Evolutionary conservation across 2,329 filamentous ascomycete genomes (phyloP).

Genomic region (Stromatinia cepivora): DNA sequence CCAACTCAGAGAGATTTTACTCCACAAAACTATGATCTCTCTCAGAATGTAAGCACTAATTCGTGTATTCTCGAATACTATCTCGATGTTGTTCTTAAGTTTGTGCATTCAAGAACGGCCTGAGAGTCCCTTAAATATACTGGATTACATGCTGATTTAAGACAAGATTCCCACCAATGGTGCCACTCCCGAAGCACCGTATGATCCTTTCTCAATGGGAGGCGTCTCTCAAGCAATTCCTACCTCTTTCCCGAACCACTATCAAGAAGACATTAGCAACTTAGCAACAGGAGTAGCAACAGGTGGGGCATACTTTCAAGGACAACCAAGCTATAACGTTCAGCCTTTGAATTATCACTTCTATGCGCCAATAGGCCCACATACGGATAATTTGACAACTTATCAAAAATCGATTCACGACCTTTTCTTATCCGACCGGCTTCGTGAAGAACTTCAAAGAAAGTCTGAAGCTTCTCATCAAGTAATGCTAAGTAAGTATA

Average conservation of each 20-base stretch:
- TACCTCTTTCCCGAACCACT: slow-evolving; percentile 67
- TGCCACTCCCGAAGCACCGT: slow-evolving; percentile 52
- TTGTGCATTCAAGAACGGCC: neutral
- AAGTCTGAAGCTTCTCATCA: slow-evolving; percentile 84
- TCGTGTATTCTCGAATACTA: neutral
- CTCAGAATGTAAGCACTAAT: slow-evolving; percentile 47
- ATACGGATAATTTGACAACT: slow-evolving; percentile 74
- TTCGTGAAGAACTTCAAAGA: slow-evolving; percentile 85
- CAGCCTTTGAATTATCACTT: slow-evolving; percentile 84
- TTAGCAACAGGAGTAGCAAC: slow-evolving; percentile 43
- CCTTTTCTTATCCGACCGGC: slow-evolving; percentile 84
- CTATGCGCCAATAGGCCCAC: slow-evolving; percentile 84
- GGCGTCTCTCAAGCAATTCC: slow-evolving; percentile 53
- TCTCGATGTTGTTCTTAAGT: neutral
- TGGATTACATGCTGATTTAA: slow-evolving; percentile 29
- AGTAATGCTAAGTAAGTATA: slow-evolving; percentile 69
- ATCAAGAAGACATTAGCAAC: slow-evolving; percentile 65
- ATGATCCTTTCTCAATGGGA: slow-evolving; percentile 65
- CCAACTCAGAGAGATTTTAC: slow-evolving; percentile 60
- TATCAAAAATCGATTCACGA: slow-evolving; percentile 89
- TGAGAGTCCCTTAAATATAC: neutral
- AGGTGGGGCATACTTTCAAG: slow-evolving; percentile 65
- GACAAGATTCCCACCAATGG: slow-evolving; percentile 49
- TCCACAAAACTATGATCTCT: slow-evolving; percentile 55
- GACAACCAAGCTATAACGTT: slow-evolving; percentile 53